Evolutionary conservation across 1,284 basidiomycete species (phyloP), one percentile per base, ranked within the genome.

Genomic region (Papiliotrema terrestris): DNA sequence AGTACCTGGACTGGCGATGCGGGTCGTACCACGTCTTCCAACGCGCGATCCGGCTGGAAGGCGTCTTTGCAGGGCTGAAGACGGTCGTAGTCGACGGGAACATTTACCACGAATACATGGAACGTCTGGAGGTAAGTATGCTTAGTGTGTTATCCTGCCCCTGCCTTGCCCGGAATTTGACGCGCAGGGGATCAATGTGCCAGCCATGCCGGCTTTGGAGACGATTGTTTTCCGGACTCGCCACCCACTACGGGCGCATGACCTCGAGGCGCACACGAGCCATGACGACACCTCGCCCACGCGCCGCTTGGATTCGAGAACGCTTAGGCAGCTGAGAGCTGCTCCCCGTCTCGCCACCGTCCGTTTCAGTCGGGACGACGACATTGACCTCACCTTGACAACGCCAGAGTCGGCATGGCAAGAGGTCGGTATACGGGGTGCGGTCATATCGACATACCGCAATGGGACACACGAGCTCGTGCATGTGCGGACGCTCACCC

Each of bases 1-100:
- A 26, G 8, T 32, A 26, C 29, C 23, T 51, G 5, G 39, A 51
- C 49, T 51, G 49, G 49, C 20, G 39, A 25, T 51, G 49, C 39
- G 49, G 49, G 14, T 51, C 49, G 38, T 17, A 32, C 5, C 23
- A 51, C 19, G 19, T 51, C 22, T 29, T 51, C 6, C 3, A 23
- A 2, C 41, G 25, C 41, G 13, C 20, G 15, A 20, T 25, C n/a
- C 13, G 6, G 20, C 2, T 19, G 6, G 39, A 25, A 14, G 49
- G 49, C 6, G 11, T 5, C 11, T 51, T 51, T 32, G 39, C 13
- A n/a, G 17, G 8, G 2, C 22, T 51, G 49, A 29, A 51, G 37
- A 35, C 26, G 15, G 26, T 51, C 22, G 26, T 51, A 6, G 38
- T 51, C 19, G 49, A 51, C 25, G 49, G 49, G 4, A 26, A 51